Conservation (phyloP, 2,329 filamentous ascomycete genomes). For the Xylariaceae sp. region DNA sequence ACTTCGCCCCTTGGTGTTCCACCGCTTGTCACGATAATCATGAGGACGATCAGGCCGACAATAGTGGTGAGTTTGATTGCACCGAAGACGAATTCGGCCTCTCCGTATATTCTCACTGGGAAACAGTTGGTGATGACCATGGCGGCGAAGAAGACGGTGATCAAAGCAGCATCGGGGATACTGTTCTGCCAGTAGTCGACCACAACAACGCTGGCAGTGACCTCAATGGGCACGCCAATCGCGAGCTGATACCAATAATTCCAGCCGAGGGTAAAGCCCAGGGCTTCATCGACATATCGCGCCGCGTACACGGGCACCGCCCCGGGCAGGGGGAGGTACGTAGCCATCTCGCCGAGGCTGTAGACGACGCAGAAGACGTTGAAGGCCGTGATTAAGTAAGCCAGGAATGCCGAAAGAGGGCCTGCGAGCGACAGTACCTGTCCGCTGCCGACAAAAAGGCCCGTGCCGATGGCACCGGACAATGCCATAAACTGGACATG, state of each 20-base stretch:
- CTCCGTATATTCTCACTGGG: slow-evolving; percentile 44
- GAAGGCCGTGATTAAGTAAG: slow-evolving; percentile 39
- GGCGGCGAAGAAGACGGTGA: slow-evolving; percentile 33
- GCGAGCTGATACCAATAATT: slow-evolving; percentile 49
- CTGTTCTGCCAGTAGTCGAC: slow-evolving; percentile 39
- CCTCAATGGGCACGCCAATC: slow-evolving; percentile 44
- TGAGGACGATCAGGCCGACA: slow-evolving; percentile 44
- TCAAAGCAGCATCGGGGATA: slow-evolving; percentile 24
- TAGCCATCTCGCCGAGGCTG: slow-evolving; percentile 54
- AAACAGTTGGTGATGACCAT: slow-evolving; percentile 36
- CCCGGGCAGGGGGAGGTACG: slow-evolving; percentile 57
- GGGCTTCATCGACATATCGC: slow-evolving; percentile 42
- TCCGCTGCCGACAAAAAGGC: slow-evolving; percentile 40
- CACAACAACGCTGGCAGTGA: slow-evolving; percentile 42
- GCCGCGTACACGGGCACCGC: slow-evolving; percentile 46
- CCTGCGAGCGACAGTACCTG: slow-evolving; percentile 39
- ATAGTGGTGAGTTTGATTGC: slow-evolving; percentile 46
- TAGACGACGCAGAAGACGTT: slow-evolving; percentile 45
- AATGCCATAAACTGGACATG: slow-evolving; percentile 37
- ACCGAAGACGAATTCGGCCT: slow-evolving; percentile 48
- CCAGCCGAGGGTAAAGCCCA: slow-evolving; percentile 46
- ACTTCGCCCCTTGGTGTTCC: slow-evolving; percentile 36
- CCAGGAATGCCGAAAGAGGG: slow-evolving; percentile 36
- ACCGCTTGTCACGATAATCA: slow-evolving; percentile 46
- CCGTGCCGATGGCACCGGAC: slow-evolving; percentile 38